Conservation (phyloP, 331 rosid species). For the Pyrus hybrid region DNA sequence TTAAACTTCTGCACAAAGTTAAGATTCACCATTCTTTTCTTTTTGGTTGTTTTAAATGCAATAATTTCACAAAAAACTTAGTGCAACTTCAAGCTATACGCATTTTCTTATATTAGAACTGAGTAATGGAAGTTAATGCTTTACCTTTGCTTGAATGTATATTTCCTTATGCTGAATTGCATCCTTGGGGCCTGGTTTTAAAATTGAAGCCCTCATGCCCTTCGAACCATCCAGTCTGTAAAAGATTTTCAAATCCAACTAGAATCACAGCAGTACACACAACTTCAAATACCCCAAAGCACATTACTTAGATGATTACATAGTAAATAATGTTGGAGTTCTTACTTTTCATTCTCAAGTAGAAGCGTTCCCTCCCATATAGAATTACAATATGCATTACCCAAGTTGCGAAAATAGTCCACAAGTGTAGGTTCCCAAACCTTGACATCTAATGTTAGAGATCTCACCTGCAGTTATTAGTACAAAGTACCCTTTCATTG, state of each 20-base stretch:
- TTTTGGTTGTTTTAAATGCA: neutral
- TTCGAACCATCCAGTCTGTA: constrained; percentile 47
- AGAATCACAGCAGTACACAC: neutral
- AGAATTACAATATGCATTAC: constrained; percentile 81
- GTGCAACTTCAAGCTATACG: neutral
- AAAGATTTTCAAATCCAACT: constrained; percentile 17
- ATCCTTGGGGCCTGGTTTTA: constrained; percentile 59
- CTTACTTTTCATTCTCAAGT: constrained; percentile 51
- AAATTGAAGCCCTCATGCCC: constrained; percentile 19
- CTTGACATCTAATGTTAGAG: constrained; percentile 67
- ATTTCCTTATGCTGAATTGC: constrained; percentile 63
- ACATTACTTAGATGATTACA: neutral
- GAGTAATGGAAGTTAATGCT: neutral
- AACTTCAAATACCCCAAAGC: neutral
- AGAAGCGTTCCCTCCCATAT: constrained; percentile 82
- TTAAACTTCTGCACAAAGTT: neutral
- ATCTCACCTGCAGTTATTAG: constrained; percentile 78
- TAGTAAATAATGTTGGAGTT: neutral
- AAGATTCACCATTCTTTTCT: neutral
- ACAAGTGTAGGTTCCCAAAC: too few species aligned
- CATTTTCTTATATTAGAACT: neutral
- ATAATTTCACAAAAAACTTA: neutral
- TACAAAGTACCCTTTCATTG: constrained; percentile 4
- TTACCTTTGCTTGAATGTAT: constrained; percentile 90
- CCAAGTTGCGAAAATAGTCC: constrained; percentile 62